Conservation (phyloP, 1,284 basidiomycete genomes). For the Waitea zeae region DNA sequence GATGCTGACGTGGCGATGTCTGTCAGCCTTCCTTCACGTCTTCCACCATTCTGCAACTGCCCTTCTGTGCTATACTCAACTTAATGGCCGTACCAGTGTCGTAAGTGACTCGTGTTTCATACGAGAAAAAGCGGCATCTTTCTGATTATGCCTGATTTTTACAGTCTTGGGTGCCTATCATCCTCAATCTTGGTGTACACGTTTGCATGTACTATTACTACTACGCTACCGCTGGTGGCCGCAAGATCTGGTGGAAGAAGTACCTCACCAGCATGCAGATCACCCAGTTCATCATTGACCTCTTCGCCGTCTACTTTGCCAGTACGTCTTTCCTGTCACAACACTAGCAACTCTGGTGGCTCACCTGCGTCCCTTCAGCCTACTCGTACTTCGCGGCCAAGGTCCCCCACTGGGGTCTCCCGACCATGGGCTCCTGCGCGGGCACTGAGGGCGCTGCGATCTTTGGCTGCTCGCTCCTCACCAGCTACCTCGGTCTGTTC, state of each 20-base stretch:
- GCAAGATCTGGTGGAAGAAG: conserved; percentile 98
- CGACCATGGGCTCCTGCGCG: conserved; percentile 67
- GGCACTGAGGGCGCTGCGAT: conserved; percentile 80
- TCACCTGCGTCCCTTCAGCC: conserved; percentile 24
- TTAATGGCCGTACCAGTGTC: conserved; percentile 84
- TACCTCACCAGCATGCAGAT: conserved; percentile 95
- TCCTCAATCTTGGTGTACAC: conserved; percentile 87
- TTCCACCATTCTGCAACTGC: conserved; percentile 99
- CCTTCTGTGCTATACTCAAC: conserved; percentile 83
- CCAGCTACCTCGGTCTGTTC: conserved; percentile 82
- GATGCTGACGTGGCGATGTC: conserved; percentile 5
- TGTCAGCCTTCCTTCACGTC: conserved; percentile 84
- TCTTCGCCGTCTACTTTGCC: conserved; percentile 83
- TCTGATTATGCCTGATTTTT: too few relatives aligned
- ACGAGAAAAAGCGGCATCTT: too few relatives aligned
- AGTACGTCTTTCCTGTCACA: conserved; percentile 42
- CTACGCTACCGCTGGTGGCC: conserved; percentile 89
- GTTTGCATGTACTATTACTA: conserved; percentile 99
- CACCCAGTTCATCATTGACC: conserved; percentile 83
- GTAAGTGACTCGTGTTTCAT: conserved; percentile 24
- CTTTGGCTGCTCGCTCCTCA: conserved; percentile 79
- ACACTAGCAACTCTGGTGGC: conserved; percentile 3
- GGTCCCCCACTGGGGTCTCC: conserved; percentile 45
- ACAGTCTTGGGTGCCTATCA: conserved; percentile 93
- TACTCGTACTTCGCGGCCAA: conserved; percentile 68